phyloP scores from a whole-genome alignment of 2,329 filamentous ascomycete species.

The Aspergillus brasiliensis region DNA sequence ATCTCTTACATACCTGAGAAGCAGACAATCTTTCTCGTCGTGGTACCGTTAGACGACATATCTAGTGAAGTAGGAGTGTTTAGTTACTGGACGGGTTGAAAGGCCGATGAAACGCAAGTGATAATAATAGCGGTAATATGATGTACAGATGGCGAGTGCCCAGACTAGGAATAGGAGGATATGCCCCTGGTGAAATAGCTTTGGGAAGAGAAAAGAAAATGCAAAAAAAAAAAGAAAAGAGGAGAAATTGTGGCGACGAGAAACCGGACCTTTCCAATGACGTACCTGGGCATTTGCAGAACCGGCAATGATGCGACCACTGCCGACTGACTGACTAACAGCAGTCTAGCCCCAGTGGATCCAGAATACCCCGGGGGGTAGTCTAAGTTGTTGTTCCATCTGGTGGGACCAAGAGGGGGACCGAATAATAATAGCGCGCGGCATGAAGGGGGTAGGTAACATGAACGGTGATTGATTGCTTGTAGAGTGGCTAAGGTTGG shows the following conservation, averaged over 20 bases:
- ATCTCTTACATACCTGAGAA: slow-evolving; percentile 43
- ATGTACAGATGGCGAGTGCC: not conserved
- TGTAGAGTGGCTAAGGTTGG: not conserved
- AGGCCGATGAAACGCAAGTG: not conserved
- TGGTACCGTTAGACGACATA: slow-evolving; percentile 15
- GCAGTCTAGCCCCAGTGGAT: not conserved
- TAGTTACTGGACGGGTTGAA: not conserved
- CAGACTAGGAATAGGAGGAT: not conserved
- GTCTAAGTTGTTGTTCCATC: not conserved
- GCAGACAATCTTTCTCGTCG: slow-evolving; percentile 48
- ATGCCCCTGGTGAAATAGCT: not conserved
- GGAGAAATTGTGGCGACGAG: not conserved
- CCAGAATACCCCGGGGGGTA: slow-evolving; percentile 1
- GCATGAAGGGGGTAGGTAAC: not conserved
- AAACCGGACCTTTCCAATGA: slow-evolving; percentile 4
- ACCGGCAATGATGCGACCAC: not conserved
- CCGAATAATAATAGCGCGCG: not conserved
- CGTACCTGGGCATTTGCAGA: not conserved
- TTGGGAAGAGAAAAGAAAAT: not conserved
- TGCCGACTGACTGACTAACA: not conserved
- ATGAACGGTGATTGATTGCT: not conserved
- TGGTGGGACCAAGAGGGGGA: too few relatives aligned
- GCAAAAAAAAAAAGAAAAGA: not conserved
- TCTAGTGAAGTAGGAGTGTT: not conserved
- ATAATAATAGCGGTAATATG: not conserved